A percentile compares a stretch with the other conserved stretches of the same genome.
Conservation (phyloP, 805 yeast genomes). For the Barnettozyma pratensis region DNA sequence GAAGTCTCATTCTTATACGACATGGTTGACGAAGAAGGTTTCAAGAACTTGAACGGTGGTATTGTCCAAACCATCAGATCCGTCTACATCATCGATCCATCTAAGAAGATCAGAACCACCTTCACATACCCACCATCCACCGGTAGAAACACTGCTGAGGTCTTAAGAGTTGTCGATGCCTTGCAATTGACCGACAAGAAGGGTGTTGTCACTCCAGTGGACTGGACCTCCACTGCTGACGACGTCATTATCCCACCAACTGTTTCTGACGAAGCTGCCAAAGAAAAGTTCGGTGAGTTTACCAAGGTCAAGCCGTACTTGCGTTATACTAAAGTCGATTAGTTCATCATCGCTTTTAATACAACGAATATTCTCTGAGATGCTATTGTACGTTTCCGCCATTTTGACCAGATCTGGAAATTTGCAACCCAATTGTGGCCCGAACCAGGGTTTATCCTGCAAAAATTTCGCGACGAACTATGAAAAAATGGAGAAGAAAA, state of each 20-base stretch:
- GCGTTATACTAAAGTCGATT: constrained; percentile 52
- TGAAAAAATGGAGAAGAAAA: too few species aligned
- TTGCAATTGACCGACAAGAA: constrained; percentile 78
- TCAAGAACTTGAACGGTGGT: constrained; percentile 67
- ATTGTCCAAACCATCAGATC: constrained; percentile 86
- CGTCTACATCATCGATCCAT: constrained; percentile 86
- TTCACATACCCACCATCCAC: constrained; percentile 90
- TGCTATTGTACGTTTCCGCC: too few species aligned
- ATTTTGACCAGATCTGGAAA: too few species aligned
- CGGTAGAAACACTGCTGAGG: constrained; percentile 93
- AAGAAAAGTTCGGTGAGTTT: constrained; percentile 81
- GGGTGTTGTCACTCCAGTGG: constrained; percentile 85
- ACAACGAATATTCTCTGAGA: too few species aligned
- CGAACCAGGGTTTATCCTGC: too few species aligned
- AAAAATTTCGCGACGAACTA: too few species aligned
- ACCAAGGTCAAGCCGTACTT: constrained; percentile 86
- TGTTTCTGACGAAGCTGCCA: constrained; percentile 72
- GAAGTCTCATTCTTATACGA: constrained; percentile 81
- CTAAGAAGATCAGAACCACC: constrained; percentile 80
- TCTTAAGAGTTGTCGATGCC: constrained; percentile 84
- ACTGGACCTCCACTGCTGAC: constrained; percentile 81
- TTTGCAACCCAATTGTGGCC: too few species aligned
- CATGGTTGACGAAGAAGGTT: constrained; percentile 84
- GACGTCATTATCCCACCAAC: constrained; percentile 92
- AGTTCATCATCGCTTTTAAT: too few species aligned